Base-by-base conservation (phyloP, 1,284 basidiomycete genomes). In the Leccinum fallax region DNA sequence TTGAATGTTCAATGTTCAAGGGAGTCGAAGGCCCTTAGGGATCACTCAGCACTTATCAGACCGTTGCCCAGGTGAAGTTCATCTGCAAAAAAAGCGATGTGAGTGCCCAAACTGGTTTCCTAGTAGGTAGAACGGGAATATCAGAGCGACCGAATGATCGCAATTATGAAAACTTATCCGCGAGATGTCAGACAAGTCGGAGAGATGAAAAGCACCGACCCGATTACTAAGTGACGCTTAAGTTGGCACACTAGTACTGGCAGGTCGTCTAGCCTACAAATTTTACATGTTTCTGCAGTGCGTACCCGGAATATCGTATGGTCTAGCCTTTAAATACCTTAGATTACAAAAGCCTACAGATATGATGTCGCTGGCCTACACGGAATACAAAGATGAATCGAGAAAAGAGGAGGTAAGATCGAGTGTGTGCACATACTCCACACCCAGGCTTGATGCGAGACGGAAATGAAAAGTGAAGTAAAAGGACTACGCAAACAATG, bases 391-490 rank as follows among this genome's bases (percentile, higher is more conserved):
- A 58, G 59, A 60, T 53, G 58, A 53, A 63, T 65, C 55, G 58
- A 58, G 55, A 60, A 58, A 54, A 55, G 53, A 64, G 30, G 36
- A 55, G 61, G 57, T 48, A 21, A 38, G 58, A 46, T 56, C 16
- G 61, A 59, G 56, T 64, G 68, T 73, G 61, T 74, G 74, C 74
- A 73, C 61, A 57, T 75, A 72, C 13, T 5, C 74, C 67, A 72
- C 69, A 72, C 70, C 74, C 73, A 49, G 46, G 69, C 16, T 68
- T 61, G 72, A 63, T 64, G 58, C 65, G 53, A 54, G 71, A 59
- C 30, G 32, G 57, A 63, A 57, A 62, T 43, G 57, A 60, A 62
- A 51, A 19, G 55, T 19, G 57, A 56, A 36, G 46, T 40, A 58
- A 58, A 55, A 57, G 4, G 51, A 48, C 43, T 54, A 57, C 57